Conservation (phyloP, 1,284 basidiomycete genomes). For the Papiliotrema terrestris region DNA sequence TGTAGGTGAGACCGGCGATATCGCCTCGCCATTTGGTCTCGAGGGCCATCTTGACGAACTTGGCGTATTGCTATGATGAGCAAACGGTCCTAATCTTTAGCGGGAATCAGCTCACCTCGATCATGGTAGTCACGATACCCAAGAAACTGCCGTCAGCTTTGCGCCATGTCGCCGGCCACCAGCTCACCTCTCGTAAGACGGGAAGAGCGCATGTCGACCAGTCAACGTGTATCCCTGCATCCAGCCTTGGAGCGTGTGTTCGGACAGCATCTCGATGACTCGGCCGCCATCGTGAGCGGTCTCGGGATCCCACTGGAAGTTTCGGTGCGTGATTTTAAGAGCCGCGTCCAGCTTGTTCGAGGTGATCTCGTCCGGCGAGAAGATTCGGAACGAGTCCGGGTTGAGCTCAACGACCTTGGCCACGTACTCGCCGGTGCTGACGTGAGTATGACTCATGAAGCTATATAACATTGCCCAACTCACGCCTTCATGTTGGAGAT, state of each 20-base stretch:
- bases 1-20: conserved; percentile 72
- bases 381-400: conserved; percentile 72
- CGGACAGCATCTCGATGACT: conserved; percentile 80
- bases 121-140: conserved; percentile 51
- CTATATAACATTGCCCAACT: conserved; percentile 7
- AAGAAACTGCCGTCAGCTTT: conserved; percentile 28
- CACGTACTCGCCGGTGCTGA: conserved; percentile 32
- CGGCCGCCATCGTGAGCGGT: conserved; percentile 61
- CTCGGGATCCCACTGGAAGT: conserved; percentile 71
- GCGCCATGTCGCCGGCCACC: too few relatives aligned
- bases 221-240: conserved; percentile 71
- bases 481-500: conserved; percentile 70
- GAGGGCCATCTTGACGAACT: conserved; percentile 75
- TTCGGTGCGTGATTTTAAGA: conserved; percentile 59
- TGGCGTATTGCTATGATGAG: conserved; percentile 65
- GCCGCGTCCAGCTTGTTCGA: conserved; percentile 83
- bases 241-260: conserved; percentile 85
- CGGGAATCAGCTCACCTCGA: conserved; percentile 21
- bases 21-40: conserved; percentile 73
- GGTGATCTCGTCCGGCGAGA: conserved; percentile 80
- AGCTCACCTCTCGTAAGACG: conserved; percentile 78
- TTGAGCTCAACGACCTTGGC: conserved; percentile 62
- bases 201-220: conserved; percentile 76
- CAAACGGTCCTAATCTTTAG: neutral
- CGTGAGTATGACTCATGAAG: neutral